phyloP scores from a whole-genome alignment of 2,329 filamentous ascomycete species.

The Emmonsiellopsis sp. region DNA sequence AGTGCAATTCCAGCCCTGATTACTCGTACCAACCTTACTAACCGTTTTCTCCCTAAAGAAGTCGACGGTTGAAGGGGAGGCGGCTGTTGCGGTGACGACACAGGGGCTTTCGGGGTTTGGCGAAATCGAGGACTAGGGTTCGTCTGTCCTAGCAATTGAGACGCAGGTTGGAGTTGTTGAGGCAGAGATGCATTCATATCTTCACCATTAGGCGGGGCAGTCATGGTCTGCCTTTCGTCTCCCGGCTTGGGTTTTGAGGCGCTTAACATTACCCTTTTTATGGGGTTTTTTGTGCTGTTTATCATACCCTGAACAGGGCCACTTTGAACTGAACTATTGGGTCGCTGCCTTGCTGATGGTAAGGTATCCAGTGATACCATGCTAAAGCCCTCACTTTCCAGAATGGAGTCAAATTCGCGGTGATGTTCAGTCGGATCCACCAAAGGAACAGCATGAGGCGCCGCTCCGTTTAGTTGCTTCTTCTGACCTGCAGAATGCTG shows the following conservation, averaged over 20 bases:
- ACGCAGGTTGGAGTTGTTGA: background rate
- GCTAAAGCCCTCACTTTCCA: constrained; percentile 49
- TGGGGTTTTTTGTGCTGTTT: background rate
- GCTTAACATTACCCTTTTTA: constrained; percentile 7
- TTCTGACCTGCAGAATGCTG: background rate
- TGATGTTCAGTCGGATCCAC: constrained; percentile 33
- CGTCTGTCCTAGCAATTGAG: background rate
- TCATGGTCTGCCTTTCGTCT: background rate
- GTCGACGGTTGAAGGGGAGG: constrained; percentile 8
- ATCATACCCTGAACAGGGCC: background rate
- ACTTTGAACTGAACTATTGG: constrained; percentile 22
- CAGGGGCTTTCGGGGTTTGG: background rate
- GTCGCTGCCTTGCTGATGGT: constrained; percentile 38
- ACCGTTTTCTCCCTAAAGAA: constrained; percentile 12
- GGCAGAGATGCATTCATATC: background rate
- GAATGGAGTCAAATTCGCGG: constrained; percentile 43
- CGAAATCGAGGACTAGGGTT: background rate
- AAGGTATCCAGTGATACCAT: constrained; percentile 48
- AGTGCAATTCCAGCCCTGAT: constrained; percentile 30
- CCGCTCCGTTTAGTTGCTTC: background rate
- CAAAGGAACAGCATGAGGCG: background rate
- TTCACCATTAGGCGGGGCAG: background rate
- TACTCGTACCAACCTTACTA: constrained; percentile 23
- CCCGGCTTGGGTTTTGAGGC: constrained; percentile 3
- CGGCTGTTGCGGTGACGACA: constrained; percentile 8